Base-by-base conservation (phyloP, 1,139 yeast species). In the Magnusiomyces ingens region DNA sequence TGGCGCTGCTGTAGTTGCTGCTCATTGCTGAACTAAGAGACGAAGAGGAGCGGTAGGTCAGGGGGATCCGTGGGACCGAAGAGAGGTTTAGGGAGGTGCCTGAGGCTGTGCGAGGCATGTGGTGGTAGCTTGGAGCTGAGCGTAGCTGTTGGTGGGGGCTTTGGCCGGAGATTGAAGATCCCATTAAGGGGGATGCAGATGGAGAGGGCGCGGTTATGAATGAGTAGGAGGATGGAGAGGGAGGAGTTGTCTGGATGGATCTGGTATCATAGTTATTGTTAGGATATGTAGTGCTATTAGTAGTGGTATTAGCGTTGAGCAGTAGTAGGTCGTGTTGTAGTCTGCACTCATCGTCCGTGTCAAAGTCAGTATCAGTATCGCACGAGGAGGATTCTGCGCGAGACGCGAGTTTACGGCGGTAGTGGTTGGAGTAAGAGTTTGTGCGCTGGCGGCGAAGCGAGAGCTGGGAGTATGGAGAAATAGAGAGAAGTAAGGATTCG, bases 391-490 rank as follows among this genome's bases (percentile, higher is more conserved):
- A 44, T 10, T 26, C 13, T 11, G 17, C 36, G 2, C 37, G 37
- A n/a, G 37, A n/a, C 2, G 47, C 32, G 8, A 44, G 19, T 3
- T 18, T 19, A 26, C 47, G 47, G 8, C 47, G 47, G 18, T 44
- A 44, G 2, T 29, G 47, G 37, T 29, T 44, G 18, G 35, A 36
- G 19, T 18, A 46, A 13, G 49, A 46, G 43, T 36, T 46, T 13
- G 49, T 21, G 35, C 21, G 49, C n/a, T 46, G 49, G 17, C 49
- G 42, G 18, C 49, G 36, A 5, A 36, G 43, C 15, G 43, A 11
- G 13, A 46, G 49, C 19, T 21, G 43, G 8, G 49, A 46, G 13
- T 46, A 21, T 10, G 49, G 49, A 2, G 43, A 19, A 10, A 46
- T 37, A 2, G 42, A 46, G n/a, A 46, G 43, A 4, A 46, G 43